Conservation (phyloP, 78 protist genomes). For the Bodo saltans region DNA sequence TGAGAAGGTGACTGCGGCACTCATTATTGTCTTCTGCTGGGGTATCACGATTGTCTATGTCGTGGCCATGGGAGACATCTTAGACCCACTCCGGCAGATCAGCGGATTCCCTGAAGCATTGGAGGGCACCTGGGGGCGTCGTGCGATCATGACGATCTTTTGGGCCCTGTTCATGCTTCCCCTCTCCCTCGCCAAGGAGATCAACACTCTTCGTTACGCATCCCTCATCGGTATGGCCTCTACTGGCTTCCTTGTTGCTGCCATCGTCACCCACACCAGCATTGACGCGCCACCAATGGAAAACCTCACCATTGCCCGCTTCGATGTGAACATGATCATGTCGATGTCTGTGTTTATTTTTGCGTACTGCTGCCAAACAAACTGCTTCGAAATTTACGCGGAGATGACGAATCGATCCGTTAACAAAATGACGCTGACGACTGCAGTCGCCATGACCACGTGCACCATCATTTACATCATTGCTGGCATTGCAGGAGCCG, state of each 20-base stretch:
- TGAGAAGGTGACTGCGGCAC: neutral
- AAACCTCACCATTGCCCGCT: neutral
- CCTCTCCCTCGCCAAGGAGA: neutral
- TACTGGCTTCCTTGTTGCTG: conserved; percentile 2
- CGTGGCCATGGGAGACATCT: conserved; percentile 37
- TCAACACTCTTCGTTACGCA: conserved; percentile 21
- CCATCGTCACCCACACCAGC: neutral
- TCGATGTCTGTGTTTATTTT: neutral
- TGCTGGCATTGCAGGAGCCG: neutral
- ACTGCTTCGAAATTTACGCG: neutral
- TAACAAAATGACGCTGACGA: neutral
- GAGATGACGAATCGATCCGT: conserved; percentile 4
- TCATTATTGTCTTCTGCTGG: conserved; percentile 20
- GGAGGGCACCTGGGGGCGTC: neutral
- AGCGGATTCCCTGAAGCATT: neutral
- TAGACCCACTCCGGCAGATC: neutral
- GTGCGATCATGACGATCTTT: neutral
- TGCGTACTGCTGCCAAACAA: conserved; percentile 1
- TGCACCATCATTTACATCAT: neutral
- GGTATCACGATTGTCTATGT: conserved; percentile 23
- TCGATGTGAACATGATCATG: neutral
- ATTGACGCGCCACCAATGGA: neutral
- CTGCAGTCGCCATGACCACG: conserved; percentile 6
- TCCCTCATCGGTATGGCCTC: conserved; percentile 12
- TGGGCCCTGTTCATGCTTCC: conserved; percentile 34